Evolutionary conservation across 805 yeast species (phyloP).

Genomic region (Candida sakaeoensis): DNA sequence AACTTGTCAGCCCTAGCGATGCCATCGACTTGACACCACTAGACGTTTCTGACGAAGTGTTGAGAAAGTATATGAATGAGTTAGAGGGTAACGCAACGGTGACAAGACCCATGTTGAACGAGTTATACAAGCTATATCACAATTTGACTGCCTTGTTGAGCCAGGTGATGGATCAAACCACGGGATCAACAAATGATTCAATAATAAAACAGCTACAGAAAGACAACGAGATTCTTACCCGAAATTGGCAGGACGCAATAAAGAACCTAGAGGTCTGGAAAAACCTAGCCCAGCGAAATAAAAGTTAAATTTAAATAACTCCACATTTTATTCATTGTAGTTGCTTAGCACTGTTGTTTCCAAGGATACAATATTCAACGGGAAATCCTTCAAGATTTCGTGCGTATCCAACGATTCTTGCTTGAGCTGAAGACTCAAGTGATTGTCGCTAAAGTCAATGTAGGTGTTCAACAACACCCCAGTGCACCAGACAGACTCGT

Average conservation of each 20-base stretch:
- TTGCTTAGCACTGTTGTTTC: constrained; percentile 27
- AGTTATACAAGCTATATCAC: constrained; percentile 33
- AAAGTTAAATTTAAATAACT: too few species aligned
- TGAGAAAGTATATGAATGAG: constrained; percentile 23
- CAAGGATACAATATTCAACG: constrained; percentile 24
- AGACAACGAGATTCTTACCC: constrained; percentile 30
- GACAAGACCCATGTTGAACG: constrained; percentile 32
- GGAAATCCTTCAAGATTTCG: constrained; percentile 27
- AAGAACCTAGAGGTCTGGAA: constrained; percentile 39
- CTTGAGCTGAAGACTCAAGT: constrained; percentile 17
- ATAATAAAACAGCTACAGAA: constrained; percentile 21
- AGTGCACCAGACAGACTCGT: constrained; percentile 21
- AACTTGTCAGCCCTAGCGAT: constrained; percentile 30
- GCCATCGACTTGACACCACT: constrained; percentile 23
- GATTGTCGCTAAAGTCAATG: constrained; percentile 17
- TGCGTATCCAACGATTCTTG: constrained; percentile 8
- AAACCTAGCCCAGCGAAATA: constrained; percentile 10
- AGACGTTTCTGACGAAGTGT: constrained; percentile 11
- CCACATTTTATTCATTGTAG: too few species aligned
- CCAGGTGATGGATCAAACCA: constrained; percentile 9
- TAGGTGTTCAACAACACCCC: constrained; percentile 29
- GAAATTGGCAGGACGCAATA: constrained; percentile 39
- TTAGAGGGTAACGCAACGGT: constrained; percentile 34
- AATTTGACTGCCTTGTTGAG: constrained; percentile 17
- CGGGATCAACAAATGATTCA: constrained; percentile 6